These are phyloP conservation scores for Sugiyamaella grinbergsii DNA, from an alignment of 1,139 yeast species.

Conservation along the genomic window DNA sequence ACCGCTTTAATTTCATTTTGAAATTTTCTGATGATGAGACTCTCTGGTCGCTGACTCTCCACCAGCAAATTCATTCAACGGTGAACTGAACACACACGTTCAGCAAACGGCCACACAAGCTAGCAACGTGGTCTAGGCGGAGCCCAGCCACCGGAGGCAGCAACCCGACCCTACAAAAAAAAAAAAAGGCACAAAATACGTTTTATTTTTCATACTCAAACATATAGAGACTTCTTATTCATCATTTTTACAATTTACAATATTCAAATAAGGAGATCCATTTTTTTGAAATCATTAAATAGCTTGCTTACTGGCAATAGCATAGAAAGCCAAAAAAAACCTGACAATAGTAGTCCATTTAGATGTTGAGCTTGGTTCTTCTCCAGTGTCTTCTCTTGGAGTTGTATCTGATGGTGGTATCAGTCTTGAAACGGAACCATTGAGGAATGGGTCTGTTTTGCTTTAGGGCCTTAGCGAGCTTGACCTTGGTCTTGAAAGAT, in stretches of 20 bases:
- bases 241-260: slow-evolving; percentile 10
- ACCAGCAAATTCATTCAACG: no score
- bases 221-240: slow-evolving; percentile 7
- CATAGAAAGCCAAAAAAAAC: slow-evolving; percentile 17
- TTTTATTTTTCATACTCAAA: slow-evolving; percentile 6
- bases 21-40: no score
- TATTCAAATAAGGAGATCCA: slow-evolving; percentile 8
- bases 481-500: slow-evolving; percentile 97
- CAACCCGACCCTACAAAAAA: no score
- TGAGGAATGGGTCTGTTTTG: slow-evolving; percentile 99
- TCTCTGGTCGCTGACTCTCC: no score
- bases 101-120: no score
- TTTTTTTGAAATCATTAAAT: slow-evolving; percentile 15
- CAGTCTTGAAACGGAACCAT: slow-evolving; percentile 99
- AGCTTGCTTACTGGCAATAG: slow-evolving; percentile 3
- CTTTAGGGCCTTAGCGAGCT: slow-evolving; percentile 98
- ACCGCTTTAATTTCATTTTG: no score
- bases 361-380: slow-evolving; percentile 98
- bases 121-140: slow-evolving; percentile 2
- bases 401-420: slow-evolving; percentile 96
- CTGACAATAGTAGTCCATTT: slow-evolving; percentile 44
- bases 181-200: no score
- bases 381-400: slow-evolving; percentile 99
- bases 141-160: not conserved
- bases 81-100: no score